Conservation (phyloP, 2,329 filamentous ascomycete species). For the Ophiocordyceps unilateralis region DNA sequence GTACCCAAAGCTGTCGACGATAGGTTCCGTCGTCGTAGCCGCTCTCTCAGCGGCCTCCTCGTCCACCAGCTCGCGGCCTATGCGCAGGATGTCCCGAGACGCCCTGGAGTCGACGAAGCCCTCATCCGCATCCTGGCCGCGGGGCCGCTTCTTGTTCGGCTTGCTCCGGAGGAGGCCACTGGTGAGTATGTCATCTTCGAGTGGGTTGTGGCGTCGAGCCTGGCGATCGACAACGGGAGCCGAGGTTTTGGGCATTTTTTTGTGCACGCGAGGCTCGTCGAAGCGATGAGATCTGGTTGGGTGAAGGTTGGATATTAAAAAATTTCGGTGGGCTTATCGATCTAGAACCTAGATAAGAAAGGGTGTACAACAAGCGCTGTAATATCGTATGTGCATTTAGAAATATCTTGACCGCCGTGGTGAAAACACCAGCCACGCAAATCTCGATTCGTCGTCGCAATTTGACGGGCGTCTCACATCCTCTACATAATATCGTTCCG, state of each 20-base stretch:
- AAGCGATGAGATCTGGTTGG: too few species aligned
- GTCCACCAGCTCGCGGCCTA: conserved; percentile 75
- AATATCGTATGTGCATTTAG: background rate
- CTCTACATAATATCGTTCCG: too few species aligned
- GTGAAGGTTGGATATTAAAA: background rate
- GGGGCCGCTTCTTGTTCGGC: conserved; percentile 52
- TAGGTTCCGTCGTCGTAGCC: conserved; percentile 19
- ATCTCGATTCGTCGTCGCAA: too few species aligned
- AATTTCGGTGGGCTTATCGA: background rate
- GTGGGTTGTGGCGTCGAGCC: conserved; percentile 67
- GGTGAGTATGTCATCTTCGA: conserved; percentile 71
- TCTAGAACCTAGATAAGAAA: background rate
- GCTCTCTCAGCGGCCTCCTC: conserved; percentile 42
- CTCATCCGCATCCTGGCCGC: conserved; percentile 43
- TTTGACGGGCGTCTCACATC: too few species aligned
- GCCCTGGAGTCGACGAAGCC: conserved; percentile 75
- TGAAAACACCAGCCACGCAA: background rate
- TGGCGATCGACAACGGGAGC: conserved; percentile 38
- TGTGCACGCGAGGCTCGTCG: background rate
- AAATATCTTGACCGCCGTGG: background rate
- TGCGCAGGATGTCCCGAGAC: conserved; percentile 73
- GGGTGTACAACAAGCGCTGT: background rate
- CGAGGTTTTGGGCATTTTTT: conserved; percentile 63
- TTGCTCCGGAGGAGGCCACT: conserved; percentile 56
- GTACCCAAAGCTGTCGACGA: conserved; percentile 52